These are phyloP conservation scores for Starmera caribaea DNA, from an alignment of 805 yeast species.

Conservation along the genomic window DNA sequence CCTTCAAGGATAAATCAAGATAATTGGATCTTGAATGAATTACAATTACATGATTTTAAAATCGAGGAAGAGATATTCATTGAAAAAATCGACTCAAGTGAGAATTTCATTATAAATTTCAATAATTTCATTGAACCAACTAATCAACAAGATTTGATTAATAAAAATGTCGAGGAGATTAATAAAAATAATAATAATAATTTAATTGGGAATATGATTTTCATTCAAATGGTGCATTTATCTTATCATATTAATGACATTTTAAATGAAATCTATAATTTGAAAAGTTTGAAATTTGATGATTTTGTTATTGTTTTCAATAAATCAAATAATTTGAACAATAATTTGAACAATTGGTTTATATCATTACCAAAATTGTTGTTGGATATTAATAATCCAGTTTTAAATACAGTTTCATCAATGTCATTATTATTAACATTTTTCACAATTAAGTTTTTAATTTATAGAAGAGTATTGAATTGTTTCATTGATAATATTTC, in stretches of 20 bases:
- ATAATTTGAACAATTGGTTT: slow-evolving; percentile 15
- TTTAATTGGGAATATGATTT: slow-evolving; percentile 13
- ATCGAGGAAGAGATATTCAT: slow-evolving; percentile 12
- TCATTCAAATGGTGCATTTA: slow-evolving; percentile 17
- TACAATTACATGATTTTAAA: slow-evolving; percentile 12
- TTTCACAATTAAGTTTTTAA: slow-evolving; percentile 12
- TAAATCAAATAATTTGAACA: slow-evolving; percentile 9
- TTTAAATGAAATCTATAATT: slow-evolving; percentile 13
- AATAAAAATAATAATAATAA: slow-evolving; percentile 1
- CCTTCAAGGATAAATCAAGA: slow-evolving; percentile 15
- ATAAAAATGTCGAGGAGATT: background rate
- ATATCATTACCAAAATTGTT: slow-evolving; percentile 10
- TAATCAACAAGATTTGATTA: too few species aligned
- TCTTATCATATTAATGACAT: slow-evolving; percentile 16
- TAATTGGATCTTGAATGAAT: slow-evolving; percentile 17
- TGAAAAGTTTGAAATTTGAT: slow-evolving; percentile 16
- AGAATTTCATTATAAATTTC: slow-evolving; percentile 6
- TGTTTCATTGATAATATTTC: slow-evolving; percentile 12
- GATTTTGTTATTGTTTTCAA: slow-evolving; percentile 11
- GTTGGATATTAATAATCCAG: slow-evolving; percentile 4
- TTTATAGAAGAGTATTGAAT: slow-evolving; percentile 16
- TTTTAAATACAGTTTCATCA: slow-evolving; percentile 5
- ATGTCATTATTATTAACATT: slow-evolving; percentile 16
- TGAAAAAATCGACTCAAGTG: slow-evolving; percentile 6
- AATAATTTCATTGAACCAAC: too few species aligned